Percentiles rank a stretch among this genome's conserved stretches.
These are phyloP conservation scores for Nitzschia putrida DNA, from an alignment of 108 stramenopile genomes.

Conservation along the genomic window DNA sequence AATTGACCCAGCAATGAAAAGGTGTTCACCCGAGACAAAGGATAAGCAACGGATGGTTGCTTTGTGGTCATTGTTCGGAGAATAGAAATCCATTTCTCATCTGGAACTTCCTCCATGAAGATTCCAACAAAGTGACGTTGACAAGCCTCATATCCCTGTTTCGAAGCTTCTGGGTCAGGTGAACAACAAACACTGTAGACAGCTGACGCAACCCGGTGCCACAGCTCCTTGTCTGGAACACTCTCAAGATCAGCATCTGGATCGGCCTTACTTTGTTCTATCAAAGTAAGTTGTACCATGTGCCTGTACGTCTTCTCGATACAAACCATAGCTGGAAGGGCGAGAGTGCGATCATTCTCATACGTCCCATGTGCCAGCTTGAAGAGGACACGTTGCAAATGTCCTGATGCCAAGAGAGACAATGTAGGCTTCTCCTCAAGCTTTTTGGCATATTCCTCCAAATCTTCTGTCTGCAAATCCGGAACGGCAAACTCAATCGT, in stretches of 20 bases:
- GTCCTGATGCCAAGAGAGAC: constrained; percentile 48
- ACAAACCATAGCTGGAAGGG: constrained; percentile 72
- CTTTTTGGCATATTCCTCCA: constrained; percentile 39
- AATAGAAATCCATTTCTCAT: constrained; percentile 65
- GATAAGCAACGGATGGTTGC: constrained; percentile 50
- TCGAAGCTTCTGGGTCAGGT: constrained; percentile 46
- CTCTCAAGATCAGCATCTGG: constrained; percentile 30
- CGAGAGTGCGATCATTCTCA: constrained; percentile 55
- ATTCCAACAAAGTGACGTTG: constrained; percentile 61
- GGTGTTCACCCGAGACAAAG: constrained; percentile 54
- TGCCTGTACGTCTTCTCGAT: constrained; percentile 68
- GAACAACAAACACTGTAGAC: constrained; percentile 66
- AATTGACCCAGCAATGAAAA: constrained; percentile 61
- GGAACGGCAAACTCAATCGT: constrained; percentile 68
- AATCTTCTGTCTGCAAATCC: constrained; percentile 29
- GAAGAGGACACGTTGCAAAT: constrained; percentile 58
- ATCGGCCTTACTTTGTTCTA: constrained; percentile 28
- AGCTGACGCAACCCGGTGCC: constrained; percentile 56
- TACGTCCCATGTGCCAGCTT: constrained; percentile 67
- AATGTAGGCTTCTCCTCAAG: constrained; percentile 37
- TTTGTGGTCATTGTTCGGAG: constrained; percentile 58
- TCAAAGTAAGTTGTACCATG: constrained; percentile 41
- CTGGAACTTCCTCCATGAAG: constrained; percentile 56
- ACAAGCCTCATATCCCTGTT: constrained; percentile 63
- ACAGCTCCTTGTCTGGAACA: constrained; percentile 64